phyloP scores from a whole-genome alignment of 331 rosid genomes.

The Pyrus hybrid region DNA sequence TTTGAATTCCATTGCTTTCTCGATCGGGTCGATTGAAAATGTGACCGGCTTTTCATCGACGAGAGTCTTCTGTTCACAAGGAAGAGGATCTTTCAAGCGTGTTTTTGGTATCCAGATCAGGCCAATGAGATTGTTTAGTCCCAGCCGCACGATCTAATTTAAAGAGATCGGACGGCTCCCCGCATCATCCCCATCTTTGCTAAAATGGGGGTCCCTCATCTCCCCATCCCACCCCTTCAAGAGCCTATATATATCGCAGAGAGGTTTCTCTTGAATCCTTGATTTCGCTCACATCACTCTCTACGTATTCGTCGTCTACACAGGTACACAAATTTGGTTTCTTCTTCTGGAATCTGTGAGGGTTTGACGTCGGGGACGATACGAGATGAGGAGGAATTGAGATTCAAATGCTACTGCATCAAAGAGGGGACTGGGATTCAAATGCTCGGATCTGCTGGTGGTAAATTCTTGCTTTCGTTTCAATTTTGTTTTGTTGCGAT shows the following conservation, averaged over 20 bases:
- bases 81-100: no score
- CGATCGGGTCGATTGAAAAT: no score
- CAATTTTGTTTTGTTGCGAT: neutral
- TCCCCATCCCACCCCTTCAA: neutral
- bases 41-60: no score
- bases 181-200: no score
- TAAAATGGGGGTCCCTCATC: neutral
- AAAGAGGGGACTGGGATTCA: slow-evolving; percentile 20
- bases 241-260: neutral
- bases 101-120: no score
- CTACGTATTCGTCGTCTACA: neutral
- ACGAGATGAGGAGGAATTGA: slow-evolving; percentile 26
- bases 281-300: neutral
- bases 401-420: slow-evolving; percentile 38
- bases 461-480: slow-evolving; percentile 26
- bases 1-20: no score
- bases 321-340: neutral
- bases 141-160: no score
- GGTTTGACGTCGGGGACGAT: slow-evolving; percentile 5
- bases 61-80: no score
- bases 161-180: no score
- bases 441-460: slow-evolving; percentile 77
- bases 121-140: no score
- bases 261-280: neutral
- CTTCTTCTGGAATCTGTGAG: slow-evolving; percentile 2